Evolutionary conservation across 306 rosid genomes (phyloP), one percentile per base, ranked within the genome.

Genomic region (Prosopis cineraria): DNA sequence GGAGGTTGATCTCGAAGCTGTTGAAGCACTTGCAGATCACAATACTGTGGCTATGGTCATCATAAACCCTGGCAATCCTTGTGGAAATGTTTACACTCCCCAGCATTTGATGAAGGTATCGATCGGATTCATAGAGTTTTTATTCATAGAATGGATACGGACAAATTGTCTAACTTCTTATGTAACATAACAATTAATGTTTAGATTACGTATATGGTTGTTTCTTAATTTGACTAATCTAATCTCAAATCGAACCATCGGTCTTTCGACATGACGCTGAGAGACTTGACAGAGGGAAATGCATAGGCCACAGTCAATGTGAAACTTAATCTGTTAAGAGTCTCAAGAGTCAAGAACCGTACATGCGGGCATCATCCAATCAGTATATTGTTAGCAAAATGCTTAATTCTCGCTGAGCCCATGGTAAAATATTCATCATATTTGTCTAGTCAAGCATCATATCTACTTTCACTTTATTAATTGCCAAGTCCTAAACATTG

Each of bases 31-130:
- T 25, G 88, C 87, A 24, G 96, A 91, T 86, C 80, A 83, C 4
- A 91, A 91, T 37, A 86, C 92, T 27, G 86, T 78, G 20, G 96
- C 96, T 19, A 86, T 89, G 72, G 92, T 91, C 55, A 76, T 91
- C 77, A 79, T 89, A 37, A 89, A 85, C 36, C 96, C 96, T 37
- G 78, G 88, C 69, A 91, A 87, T 71, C 96, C 96, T 10, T 85
- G 93, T 68, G 91, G 93, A 40, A 89, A 79, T 76, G 96, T 89
- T 60, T 89, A 78, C 75, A 86, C 85, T 1, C 66, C 69, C 80
- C 88, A 89, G 30, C 93, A 89, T 79, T 73, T 89, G 52, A 72
- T 89, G 78, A 83, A 43, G 89, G 93, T 85, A 29, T 37, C 11
- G 55, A 19, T 55, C 10, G 0, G 11, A n/a, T 52, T 7, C 1